phyloP scores from a whole-genome alignment of 2,329 filamentous ascomycete species.

The Neocucurbitaria cava region DNA sequence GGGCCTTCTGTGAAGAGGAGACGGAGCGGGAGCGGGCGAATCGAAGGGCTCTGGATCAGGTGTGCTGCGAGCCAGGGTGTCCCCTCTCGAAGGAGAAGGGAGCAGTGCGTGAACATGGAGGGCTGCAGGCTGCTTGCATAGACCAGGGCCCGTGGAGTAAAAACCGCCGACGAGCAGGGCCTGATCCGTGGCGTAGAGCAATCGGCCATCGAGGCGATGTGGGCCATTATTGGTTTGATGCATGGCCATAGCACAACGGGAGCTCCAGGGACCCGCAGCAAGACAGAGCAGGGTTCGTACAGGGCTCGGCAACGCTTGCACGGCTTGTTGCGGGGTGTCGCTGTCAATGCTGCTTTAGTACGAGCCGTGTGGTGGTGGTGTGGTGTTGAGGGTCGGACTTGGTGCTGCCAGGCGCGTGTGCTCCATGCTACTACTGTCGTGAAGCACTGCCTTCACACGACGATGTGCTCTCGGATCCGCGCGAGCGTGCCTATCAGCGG shows the following conservation, averaged over 20 bases:
- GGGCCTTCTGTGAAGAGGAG: slow-evolving; percentile 44
- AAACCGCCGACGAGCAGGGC: slow-evolving; percentile 51
- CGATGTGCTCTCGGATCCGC: slow-evolving; percentile 17
- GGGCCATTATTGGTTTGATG: slow-evolving; percentile 47
- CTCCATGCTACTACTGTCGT: slow-evolving; percentile 39
- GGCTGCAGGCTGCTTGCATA: slow-evolving; percentile 40
- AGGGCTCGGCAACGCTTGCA: slow-evolving; percentile 52
- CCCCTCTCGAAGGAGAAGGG: slow-evolving; percentile 44
- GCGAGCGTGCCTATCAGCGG: slow-evolving; percentile 32
- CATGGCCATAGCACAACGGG: slow-evolving; percentile 45
- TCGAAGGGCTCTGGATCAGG: slow-evolving; percentile 45
- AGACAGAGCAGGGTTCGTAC: slow-evolving; percentile 37
- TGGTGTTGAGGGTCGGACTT: slow-evolving; percentile 31
- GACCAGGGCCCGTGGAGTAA: slow-evolving; percentile 44
- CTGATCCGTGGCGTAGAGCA: slow-evolving; percentile 48
- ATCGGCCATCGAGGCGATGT: slow-evolving; percentile 43
- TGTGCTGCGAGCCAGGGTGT: slow-evolving; percentile 45
- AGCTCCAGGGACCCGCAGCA: slow-evolving; percentile 47
- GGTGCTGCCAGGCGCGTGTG: slow-evolving; percentile 31
- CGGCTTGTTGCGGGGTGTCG: slow-evolving; percentile 48
- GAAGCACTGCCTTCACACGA: slow-evolving; percentile 29
- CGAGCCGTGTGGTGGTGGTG: slow-evolving; percentile 22
- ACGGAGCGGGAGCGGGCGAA: slow-evolving; percentile 44
- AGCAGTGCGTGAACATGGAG: slow-evolving; percentile 47
- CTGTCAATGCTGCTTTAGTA: slow-evolving; percentile 37